Percentiles rank a stretch among this genome's conserved stretches.
phyloP scores from a whole-genome alignment of 192 early-diverging fungal genomes.

The Coemansia sp. region DNA sequence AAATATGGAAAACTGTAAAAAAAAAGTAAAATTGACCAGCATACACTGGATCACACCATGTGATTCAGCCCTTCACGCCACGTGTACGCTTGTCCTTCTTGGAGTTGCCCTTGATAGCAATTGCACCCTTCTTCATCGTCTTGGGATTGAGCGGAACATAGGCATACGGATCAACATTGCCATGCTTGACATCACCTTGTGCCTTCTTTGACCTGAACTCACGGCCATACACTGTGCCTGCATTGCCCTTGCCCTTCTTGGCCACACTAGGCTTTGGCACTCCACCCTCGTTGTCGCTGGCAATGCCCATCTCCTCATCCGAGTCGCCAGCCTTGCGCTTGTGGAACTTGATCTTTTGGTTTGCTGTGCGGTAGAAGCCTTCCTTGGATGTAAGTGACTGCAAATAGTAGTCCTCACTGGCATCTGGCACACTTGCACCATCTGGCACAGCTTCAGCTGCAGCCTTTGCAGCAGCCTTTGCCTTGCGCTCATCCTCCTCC shows the following conservation, averaged over 20 bases:
- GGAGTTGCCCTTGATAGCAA: constrained; percentile 42
- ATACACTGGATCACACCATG: not conserved
- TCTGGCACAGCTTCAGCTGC: constrained; percentile 29
- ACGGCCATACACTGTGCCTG: constrained; percentile 31
- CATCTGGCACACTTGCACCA: constrained; percentile 43
- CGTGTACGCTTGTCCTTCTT: constrained; percentile 51
- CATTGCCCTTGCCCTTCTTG: constrained; percentile 44
- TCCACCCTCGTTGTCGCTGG: constrained; percentile 62
- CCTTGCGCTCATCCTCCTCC: constrained; percentile 54
- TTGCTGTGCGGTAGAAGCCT: constrained; percentile 79
- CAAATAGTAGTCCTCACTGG: constrained; percentile 81
- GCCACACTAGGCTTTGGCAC: not conserved
- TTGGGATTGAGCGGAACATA: constrained; percentile 82
- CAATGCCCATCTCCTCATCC: constrained; percentile 63
- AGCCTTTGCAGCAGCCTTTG: constrained; percentile 10
- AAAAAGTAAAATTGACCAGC: not conserved
- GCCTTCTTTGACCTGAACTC: constrained; percentile 88
- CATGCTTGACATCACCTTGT: constrained; percentile 86
- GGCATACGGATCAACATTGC: constrained; percentile 89
- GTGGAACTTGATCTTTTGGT: constrained; percentile 88
- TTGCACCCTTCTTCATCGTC: constrained; percentile 51
- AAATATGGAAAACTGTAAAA: not conserved
- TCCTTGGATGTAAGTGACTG: constrained; percentile 77
- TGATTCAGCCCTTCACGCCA: constrained; percentile 10
- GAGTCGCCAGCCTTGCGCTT: constrained; percentile 65